Evolutionary conservation across 495 filamentous ascomycete genomes (phyloP).

Genomic region (Cryomyces minteri): DNA sequence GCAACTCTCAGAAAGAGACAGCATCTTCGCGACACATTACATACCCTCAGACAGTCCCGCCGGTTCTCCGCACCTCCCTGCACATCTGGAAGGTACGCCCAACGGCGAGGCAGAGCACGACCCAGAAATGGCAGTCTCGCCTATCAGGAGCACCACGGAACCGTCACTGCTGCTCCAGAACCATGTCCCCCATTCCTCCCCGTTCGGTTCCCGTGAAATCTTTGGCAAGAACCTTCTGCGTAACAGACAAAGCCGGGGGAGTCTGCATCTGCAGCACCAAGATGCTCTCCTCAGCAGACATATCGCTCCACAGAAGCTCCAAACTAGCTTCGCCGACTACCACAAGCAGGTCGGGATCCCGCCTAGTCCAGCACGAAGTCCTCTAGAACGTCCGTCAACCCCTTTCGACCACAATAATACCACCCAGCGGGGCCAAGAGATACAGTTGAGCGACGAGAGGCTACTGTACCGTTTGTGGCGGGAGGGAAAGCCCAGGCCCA

Average conservation of each 20-base stretch:
- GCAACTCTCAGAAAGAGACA: conserved; percentile 41
- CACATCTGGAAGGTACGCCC: neutral
- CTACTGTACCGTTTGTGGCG: conserved; percentile 21
- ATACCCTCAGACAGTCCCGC: conserved; percentile 32
- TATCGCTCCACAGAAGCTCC: conserved; percentile 3
- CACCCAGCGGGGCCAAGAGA: neutral
- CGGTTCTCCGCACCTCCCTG: conserved; percentile 18
- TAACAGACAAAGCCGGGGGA: neutral
- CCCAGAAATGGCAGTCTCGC: conserved; percentile 11
- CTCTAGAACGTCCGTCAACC: conserved; percentile 8
- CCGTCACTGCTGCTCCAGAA: conserved; percentile 2
- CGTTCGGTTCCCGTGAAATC: neutral
- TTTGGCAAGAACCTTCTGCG: neutral
- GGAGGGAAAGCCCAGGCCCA: conserved; percentile 17
- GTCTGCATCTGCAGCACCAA: conserved; percentile 2
- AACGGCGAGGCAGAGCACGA: neutral
- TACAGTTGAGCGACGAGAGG: conserved; percentile 7
- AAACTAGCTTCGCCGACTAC: conserved; percentile 2
- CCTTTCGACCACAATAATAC: conserved; percentile 2
- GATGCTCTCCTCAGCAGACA: conserved; percentile 5
- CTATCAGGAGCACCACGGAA: conserved; percentile 4
- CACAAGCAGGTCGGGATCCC: conserved; percentile 1
- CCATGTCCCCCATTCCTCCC: neutral
- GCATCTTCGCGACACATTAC: conserved; percentile 46
- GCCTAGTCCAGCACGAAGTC: conserved; percentile 14